Base-by-base conservation (phyloP, 2,329 filamentous ascomycete species). In the Aspergillus cejpii region DNA sequence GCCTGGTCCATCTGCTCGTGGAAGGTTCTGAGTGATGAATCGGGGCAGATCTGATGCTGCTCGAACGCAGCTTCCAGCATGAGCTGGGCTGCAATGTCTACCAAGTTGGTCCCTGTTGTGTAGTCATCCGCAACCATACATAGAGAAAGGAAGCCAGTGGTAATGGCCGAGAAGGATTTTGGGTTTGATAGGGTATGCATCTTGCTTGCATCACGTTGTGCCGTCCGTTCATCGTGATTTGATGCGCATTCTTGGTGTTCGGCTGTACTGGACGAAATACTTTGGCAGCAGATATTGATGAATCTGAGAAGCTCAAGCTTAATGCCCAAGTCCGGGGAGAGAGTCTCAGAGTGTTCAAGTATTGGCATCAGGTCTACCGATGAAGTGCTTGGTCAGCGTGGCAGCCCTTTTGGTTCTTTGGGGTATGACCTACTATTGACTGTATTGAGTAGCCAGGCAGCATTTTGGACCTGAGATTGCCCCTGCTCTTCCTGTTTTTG, bases 1-100 rank as follows among this genome's bases (percentile, higher is more conserved):
- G 69, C 70, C 66, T 73, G 76, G 1, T 69, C 62, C 50, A 75
- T 75, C 3, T 71, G 67, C 23, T 71, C 65, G 20, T 66, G 59
- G 17, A 74, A 61, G 48, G 17, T 71, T 65, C 3, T 54, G 44
- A 63, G 60, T n/a, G 58, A 40, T 12, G n/a, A 57, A 3, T 56
- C 58, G 6, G 67, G 69, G 41, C 63, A 68, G 3, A 68, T 50
- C 2, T 69, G 54, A 41, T 71, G 71, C 44, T 75, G 72, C 56
- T 79, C 75, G 3, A 76, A 49, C 6, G 66, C 67, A 27, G 74
- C 69, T 47, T 78, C 74, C 6, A 74, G 53, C 66, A 78, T 74
- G 45, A 74, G 74, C 12, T 69, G 63, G 1, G 64, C 68, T 1
- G 70, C 66, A 7, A 77, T 56, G 17, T 72, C 61, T 52, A 73